Percentiles rank a stretch among this genome's conserved stretches.
Evolutionary conservation across 2,329 filamentous ascomycete genomes (phyloP).

Genomic region (Juglanconis oblonga): DNA sequence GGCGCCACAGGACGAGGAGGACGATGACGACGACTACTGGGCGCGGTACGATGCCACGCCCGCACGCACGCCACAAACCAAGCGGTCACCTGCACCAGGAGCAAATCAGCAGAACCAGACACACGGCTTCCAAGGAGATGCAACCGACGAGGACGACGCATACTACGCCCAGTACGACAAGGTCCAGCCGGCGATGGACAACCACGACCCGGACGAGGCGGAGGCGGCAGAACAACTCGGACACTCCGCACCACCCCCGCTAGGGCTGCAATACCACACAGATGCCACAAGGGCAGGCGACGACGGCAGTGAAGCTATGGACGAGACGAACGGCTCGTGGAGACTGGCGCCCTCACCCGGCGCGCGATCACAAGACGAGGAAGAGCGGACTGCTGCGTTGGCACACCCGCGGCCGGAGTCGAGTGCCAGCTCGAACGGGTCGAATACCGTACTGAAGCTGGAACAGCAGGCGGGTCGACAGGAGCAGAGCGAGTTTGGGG

Average conservation of each 20-base stretch:
- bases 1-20: slow-evolving; percentile 16
- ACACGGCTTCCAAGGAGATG: slow-evolving; percentile 27
- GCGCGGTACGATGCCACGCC: slow-evolving; percentile 73
- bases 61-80: slow-evolving; percentile 58
- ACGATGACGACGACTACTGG: slow-evolving; percentile 75
- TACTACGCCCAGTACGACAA: slow-evolving; percentile 76
- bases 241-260: slow-evolving; percentile 31
- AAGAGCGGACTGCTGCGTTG: slow-evolving; percentile 35
- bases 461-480: slow-evolving; percentile 54
- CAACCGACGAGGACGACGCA: slow-evolving; percentile 56
- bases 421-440: slow-evolving; percentile 55
- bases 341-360: slow-evolving; percentile 37
- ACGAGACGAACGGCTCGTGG: slow-evolving; percentile 40
- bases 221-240: slow-evolving; percentile 35
- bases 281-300: slow-evolving; percentile 23
- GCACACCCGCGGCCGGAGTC: slow-evolving; percentile 58
- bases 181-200: slow-evolving; percentile 78
- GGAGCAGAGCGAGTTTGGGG: slow-evolving; percentile 66
- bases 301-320: slow-evolving; percentile 23
- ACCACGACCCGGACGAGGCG: slow-evolving; percentile 72
- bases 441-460: slow-evolving; percentile 58
- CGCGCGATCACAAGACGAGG: slow-evolving; percentile 36
- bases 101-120: slow-evolving; percentile 24
- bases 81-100: slow-evolving; percentile 60
- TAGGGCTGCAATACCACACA: slow-evolving; percentile 28